Conservation (phyloP, 345 rosid genomes). For the Pugionium dolabratum region DNA sequence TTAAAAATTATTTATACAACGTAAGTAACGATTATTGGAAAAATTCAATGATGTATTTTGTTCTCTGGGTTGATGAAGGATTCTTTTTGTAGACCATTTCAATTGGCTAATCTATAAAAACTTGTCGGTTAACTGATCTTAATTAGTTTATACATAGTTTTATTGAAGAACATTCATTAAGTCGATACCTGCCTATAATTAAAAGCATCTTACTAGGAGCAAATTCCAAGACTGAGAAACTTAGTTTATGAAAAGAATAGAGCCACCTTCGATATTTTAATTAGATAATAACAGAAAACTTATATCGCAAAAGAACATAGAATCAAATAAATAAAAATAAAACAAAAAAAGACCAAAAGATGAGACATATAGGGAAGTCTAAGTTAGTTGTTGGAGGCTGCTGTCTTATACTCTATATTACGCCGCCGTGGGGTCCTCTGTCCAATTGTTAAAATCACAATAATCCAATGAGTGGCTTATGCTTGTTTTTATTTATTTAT, state of each 20-base stretch:
- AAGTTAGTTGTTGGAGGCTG: constrained; percentile 44
- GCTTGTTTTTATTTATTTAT: neutral
- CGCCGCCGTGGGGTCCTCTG: constrained; percentile 41
- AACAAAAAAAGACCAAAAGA: constrained; percentile 17
- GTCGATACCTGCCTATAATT: constrained; percentile 29
- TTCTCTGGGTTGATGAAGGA: neutral
- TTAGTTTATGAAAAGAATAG: constrained; percentile 10
- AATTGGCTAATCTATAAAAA: constrained; percentile 7
- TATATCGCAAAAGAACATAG: constrained; percentile 2
- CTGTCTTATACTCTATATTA: constrained; percentile 22
- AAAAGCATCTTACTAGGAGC: constrained; percentile 37
- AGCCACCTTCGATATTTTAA: constrained; percentile 16
- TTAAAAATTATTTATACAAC: too few relatives aligned
- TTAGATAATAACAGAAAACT: neutral
- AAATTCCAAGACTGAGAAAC: constrained; percentile 23
- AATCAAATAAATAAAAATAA: neutral
- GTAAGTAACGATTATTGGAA: too few relatives aligned
- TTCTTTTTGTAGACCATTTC: neutral
- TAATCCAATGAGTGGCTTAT: neutral
- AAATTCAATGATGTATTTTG: too few relatives aligned
- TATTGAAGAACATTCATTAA: constrained; percentile 24
- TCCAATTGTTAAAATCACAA: constrained; percentile 14
- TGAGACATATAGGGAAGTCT: constrained; percentile 38
- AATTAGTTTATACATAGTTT: neutral
- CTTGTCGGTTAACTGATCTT: constrained; percentile 22